Evolutionary conservation across 2,329 filamentous ascomycete genomes (phyloP).

Genomic region (Xylariaceae sp.): DNA sequence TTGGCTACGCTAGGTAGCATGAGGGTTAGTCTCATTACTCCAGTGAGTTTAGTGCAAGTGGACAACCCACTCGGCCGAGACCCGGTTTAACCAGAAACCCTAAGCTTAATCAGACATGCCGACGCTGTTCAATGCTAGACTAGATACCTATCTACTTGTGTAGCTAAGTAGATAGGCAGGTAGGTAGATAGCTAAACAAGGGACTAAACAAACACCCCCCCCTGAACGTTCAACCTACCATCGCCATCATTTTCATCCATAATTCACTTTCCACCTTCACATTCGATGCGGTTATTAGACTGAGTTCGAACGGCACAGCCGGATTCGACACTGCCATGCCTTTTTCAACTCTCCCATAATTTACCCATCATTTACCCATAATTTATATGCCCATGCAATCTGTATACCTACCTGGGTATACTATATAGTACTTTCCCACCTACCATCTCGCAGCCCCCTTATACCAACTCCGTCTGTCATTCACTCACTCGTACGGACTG

Average conservation of each 20-base stretch:
- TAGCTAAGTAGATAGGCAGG: too few species aligned
- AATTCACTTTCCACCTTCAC: not conserved
- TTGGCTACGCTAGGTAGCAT: too few species aligned
- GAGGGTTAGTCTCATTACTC: too few species aligned
- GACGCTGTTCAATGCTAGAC: too few species aligned
- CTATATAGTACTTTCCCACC: not conserved
- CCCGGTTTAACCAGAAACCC: constrained; percentile 4
- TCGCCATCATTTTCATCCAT: not conserved
- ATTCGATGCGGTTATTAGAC: not conserved
- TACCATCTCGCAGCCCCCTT: not conserved
- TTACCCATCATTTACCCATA: too few species aligned
- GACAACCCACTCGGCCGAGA: constrained; percentile 16
- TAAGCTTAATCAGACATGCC: constrained; percentile 1
- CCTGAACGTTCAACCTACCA: not conserved
- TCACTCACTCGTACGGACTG: not conserved
- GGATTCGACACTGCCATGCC: not conserved
- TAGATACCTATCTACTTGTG: too few species aligned
- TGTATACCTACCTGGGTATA: not conserved
- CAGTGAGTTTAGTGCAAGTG: not conserved
- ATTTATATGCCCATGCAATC: too few species aligned
- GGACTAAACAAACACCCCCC: too few species aligned
- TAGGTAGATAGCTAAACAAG: too few species aligned
- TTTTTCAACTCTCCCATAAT: not conserved
- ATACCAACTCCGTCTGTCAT: not conserved
- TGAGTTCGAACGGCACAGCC: not conserved